Evolutionary conservation across 768 basidiomycete species (phyloP).

Genomic region (Rhodosporidiobolus sp.): DNA sequence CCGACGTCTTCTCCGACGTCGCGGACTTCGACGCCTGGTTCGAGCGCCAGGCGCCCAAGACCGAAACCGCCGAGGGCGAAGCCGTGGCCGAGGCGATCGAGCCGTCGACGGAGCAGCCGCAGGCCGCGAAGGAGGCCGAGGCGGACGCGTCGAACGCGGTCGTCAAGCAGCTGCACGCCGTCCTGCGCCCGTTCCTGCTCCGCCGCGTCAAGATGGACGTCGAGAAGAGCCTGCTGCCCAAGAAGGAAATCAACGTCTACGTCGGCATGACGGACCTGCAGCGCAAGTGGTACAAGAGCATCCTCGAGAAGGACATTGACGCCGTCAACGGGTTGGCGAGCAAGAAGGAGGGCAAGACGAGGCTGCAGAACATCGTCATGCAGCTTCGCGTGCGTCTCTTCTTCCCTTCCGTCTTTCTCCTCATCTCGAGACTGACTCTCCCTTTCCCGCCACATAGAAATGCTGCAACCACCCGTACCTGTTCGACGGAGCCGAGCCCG

Average conservation of each 20-base stretch:
- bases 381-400: constrained; percentile 79
- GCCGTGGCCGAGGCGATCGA: constrained; percentile 73
- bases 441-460: constrained; percentile 49
- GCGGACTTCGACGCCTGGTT: constrained; percentile 89
- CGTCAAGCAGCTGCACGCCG: constrained; percentile 95
- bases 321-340: constrained; percentile 95
- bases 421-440: too few species aligned
- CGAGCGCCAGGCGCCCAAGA: constrained; percentile 59
- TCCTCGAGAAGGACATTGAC: constrained; percentile 96
- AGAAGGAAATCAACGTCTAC: constrained; percentile 99
- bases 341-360: constrained; percentile 97
- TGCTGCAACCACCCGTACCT: constrained; percentile 75
- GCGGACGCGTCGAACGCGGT: constrained; percentile 69
- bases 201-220: constrained; percentile 94
- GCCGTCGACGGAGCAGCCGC: constrained; percentile 3
- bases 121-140: constrained; percentile 59
- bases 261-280: constrained; percentile 97
- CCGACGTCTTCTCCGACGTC: constrained; percentile 90
- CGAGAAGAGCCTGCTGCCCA: constrained; percentile 90
- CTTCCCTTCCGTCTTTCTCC: constrained; percentile 55
- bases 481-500: constrained; percentile 96
- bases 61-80: constrained; percentile 12
- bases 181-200: constrained; percentile 88
- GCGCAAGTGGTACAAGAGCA: constrained; percentile 92
- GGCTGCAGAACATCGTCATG: constrained; percentile 99